Conservation (phyloP, 257 asterid species). For the Penstemon newberryi region DNA sequence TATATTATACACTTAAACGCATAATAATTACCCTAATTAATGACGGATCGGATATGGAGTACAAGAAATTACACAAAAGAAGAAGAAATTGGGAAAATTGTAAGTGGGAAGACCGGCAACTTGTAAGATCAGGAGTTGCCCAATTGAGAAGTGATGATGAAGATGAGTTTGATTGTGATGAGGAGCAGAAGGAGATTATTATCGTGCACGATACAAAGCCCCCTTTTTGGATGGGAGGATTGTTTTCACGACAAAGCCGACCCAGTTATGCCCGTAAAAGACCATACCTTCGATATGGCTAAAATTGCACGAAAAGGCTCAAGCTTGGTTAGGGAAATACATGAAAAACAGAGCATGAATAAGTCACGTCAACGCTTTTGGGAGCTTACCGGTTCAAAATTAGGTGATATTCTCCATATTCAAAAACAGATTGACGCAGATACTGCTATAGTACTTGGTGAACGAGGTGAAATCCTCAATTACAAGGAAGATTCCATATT, state of each 20-base stretch:
- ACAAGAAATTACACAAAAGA: too few species aligned
- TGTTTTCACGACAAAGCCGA: conserved; percentile 91
- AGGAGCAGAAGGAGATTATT: conserved; percentile 86
- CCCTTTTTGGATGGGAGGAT: conserved; percentile 94
- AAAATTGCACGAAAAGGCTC: conserved; percentile 95
- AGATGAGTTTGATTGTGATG: conserved; percentile 95
- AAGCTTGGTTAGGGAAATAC: conserved; percentile 79
- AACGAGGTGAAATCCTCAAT: conserved; percentile 95
- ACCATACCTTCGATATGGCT: conserved; percentile 98
- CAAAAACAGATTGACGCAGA: conserved; percentile 86
- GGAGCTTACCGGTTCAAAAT: conserved; percentile 98
- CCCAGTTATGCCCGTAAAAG: conserved; percentile 91
- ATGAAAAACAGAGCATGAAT: conserved; percentile 84
- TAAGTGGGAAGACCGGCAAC: conserved; percentile 99
- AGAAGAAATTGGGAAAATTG: too few species aligned
- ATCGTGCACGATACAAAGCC: conserved; percentile 98
- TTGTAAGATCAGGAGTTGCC: conserved; percentile 94
- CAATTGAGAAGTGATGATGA: conserved; percentile 90
- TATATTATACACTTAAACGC: too few species aligned
- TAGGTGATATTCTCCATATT: conserved; percentile 93
- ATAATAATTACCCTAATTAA: too few species aligned
- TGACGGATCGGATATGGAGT: too few species aligned
- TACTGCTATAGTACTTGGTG: conserved; percentile 54
- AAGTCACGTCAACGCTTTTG: conserved; percentile 97
- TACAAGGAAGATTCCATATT: conserved; percentile 91